Percentiles rank a stretch among this genome's conserved stretches.
Conservation (phyloP, 1,284 basidiomycete species). For the Neolentinus lepideus region DNA sequence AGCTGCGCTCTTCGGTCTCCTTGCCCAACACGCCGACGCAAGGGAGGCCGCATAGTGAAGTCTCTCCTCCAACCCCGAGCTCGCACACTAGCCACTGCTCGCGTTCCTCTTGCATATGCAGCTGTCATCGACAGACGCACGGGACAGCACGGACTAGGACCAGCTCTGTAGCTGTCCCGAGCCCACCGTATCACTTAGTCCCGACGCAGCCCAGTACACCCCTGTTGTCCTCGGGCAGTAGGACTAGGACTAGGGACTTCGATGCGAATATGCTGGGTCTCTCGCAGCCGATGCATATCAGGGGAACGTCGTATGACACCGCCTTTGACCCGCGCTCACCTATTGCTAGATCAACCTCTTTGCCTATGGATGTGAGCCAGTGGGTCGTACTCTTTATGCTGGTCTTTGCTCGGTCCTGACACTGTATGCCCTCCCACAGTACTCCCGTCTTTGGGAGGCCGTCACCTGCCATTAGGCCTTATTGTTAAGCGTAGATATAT, state of each 20-base stretch:
- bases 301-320: neutral
- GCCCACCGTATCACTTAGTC: neutral
- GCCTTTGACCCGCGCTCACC: neutral
- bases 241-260: neutral
- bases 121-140: neutral
- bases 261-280: neutral
- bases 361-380: neutral
- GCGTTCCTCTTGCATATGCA: neutral
- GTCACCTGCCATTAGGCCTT: neutral
- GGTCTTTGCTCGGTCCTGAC: too few species aligned
- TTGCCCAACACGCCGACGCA: neutral
- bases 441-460: neutral
- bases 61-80: neutral
- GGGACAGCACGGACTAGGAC: neutral
- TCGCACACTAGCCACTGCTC: neutral
- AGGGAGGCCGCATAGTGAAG: neutral
- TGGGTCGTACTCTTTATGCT: too few species aligned
- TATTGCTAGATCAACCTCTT: neutral
- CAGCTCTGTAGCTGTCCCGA: neutral
- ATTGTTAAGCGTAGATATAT: neutral
- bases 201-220: neutral
- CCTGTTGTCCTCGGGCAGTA: neutral
- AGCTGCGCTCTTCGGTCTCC: neutral
- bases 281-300: neutral
- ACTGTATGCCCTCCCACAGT: neutral